Conservation (phyloP, 2,329 filamentous ascomycete species). For the Sordariomycetes sp. region DNA sequence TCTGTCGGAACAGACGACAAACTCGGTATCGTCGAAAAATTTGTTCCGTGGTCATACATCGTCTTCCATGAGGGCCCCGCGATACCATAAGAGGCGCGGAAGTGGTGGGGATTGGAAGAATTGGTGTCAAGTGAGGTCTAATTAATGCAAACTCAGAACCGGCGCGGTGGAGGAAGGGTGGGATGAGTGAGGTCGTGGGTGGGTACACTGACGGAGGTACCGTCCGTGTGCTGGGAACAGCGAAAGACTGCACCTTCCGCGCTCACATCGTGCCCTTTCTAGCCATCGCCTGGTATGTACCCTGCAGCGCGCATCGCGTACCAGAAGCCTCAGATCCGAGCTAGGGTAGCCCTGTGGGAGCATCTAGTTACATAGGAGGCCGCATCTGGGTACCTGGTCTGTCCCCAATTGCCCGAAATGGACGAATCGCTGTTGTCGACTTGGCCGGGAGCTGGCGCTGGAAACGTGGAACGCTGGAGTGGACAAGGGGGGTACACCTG, state of each 20-base stretch:
- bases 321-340: neutral
- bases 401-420: neutral
- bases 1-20: neutral
- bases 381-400: slow-evolving; percentile 2
- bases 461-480: neutral
- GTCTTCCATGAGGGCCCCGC: neutral
- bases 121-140: neutral
- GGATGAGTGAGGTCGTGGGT: slow-evolving; percentile 2
- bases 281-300: neutral
- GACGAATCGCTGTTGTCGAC: neutral
- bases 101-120: neutral
- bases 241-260: neutral
- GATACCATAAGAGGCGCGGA: neutral
- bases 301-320: slow-evolving; percentile 1
- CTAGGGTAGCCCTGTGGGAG: neutral
- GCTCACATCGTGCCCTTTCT: neutral
- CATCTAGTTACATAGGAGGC: neutral
- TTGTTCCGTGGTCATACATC: neutral
- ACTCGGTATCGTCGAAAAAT: neutral
- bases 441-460: neutral
- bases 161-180: neutral
- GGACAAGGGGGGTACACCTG: neutral
- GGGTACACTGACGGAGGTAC: slow-evolving; percentile 2
- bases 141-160: neutral
- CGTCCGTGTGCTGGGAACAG: slow-evolving; percentile 1